A percentile compares a stretch with the other conserved stretches of the same genome.
These are phyloP conservation scores for Hypoxylon sp. DNA, from an alignment of 2,329 filamentous ascomycete genomes.

Conservation along the genomic window DNA sequence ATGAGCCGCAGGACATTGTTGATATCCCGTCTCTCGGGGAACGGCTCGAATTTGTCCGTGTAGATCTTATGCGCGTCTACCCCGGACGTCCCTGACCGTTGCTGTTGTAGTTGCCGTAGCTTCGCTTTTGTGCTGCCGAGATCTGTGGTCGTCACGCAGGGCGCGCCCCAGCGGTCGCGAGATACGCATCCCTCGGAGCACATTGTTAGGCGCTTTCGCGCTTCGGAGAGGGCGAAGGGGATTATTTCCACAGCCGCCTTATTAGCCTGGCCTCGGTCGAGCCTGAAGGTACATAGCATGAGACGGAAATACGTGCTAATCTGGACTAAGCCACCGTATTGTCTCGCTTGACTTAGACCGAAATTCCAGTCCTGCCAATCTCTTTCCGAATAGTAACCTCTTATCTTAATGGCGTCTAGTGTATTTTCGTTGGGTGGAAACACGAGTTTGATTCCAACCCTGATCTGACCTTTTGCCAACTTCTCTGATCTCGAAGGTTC, in stretches of 20 bases:
- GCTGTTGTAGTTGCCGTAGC: background rate
- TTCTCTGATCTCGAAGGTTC: background rate
- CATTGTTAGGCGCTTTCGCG: slow-evolving; percentile 23
- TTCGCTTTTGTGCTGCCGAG: slow-evolving; percentile 5
- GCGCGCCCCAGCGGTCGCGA: slow-evolving; percentile 6
- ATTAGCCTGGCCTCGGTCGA: slow-evolving; percentile 25
- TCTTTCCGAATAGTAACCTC: slow-evolving; percentile 2
- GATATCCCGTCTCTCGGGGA: slow-evolving; percentile 18
- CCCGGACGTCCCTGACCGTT: background rate
- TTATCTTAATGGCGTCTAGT: slow-evolving; percentile 12
- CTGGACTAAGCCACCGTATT: slow-evolving; percentile 20
- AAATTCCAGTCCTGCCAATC: slow-evolving; percentile 15
- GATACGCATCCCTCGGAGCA: slow-evolving; percentile 30
- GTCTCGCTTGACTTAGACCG: background rate
- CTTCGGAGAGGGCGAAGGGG: slow-evolving; percentile 22
- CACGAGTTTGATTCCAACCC: slow-evolving; percentile 15
- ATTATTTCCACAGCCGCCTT: slow-evolving; percentile 19
- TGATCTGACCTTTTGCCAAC: background rate
- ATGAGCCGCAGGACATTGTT: slow-evolving; percentile 21
- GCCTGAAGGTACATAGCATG: slow-evolving; percentile 23
- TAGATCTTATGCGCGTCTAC: background rate
- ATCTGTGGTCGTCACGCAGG: slow-evolving; percentile 5
- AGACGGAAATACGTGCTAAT: slow-evolving; percentile 28
- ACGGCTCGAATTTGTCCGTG: slow-evolving; percentile 30
- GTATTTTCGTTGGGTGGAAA: slow-evolving; percentile 2